Evolutionary conservation across 2,329 filamentous ascomycete species (phyloP), one percentile per base, ranked within the genome.

Genomic region (Pseudohalonectria lignicola): DNA sequence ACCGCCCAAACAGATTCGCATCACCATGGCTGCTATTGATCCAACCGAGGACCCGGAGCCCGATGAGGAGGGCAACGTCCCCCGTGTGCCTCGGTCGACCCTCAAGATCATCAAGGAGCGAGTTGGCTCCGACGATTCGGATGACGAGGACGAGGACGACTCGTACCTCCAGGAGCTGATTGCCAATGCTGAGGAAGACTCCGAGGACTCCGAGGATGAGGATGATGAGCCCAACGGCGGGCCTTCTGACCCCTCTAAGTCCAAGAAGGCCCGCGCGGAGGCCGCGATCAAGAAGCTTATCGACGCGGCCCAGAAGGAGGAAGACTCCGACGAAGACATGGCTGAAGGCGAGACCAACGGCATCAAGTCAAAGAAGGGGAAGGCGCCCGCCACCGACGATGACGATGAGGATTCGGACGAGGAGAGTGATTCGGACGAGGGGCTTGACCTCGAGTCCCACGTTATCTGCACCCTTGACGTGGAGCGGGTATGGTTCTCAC

Each of bases 11-110:
- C 53, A 94, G 88, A 93, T 95, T 67, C 86, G 86, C 60, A 86
- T 98, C 56, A 96, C 88, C 54, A 98, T 98, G 92, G 92, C 93
- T 53, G 92, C 92, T 48, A 82, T 98, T 59, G 90, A 98, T 59
- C 92, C 92, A 41, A 86, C 77, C 53, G 84, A 84, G 52, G 71
- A 77, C 50, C 73, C 79, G 26, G 74, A 86, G 59, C 69, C 70
- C 42, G 78, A 80, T 49, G 69, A 71, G 41, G 71, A 74, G 37
- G 72, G 70, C 51, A 76, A 79, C 53, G 62, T 74, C 43, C 74
- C 74, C 51, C 61, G 64, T 41, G 62, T 78, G 44, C 74, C 80
- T 51, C 83, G 88, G 51, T 83, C 92, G 39, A 98, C 92, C 37
- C 70, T 98, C 53, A 94, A 92, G 67, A 73, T 98, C 49, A 74